Conservation (phyloP, 2,329 filamentous ascomycete species). For the Chaetomium olivaceum region DNA sequence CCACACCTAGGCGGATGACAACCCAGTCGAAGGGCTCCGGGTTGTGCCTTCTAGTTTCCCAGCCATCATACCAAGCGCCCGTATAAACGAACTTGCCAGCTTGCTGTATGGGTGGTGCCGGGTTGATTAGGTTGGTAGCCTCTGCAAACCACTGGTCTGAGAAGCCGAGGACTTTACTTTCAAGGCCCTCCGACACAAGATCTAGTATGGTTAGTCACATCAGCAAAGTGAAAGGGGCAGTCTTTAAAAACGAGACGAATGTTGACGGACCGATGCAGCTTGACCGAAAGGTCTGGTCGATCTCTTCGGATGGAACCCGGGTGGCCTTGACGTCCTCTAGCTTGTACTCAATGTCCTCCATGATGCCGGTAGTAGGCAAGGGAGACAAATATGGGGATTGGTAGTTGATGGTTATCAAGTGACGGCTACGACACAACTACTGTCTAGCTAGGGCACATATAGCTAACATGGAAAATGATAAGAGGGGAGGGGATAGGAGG, state of each 20-base stretch:
- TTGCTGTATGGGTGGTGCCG: slow-evolving; percentile 62
- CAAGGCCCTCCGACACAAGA: slow-evolving; percentile 60
- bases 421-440: neutral
- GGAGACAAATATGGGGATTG: neutral
- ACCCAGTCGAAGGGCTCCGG: slow-evolving; percentile 66
- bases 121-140: slow-evolving; percentile 63
- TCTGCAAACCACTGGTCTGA: slow-evolving; percentile 71
- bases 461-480: neutral
- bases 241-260: neutral
- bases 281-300: slow-evolving; percentile 63
- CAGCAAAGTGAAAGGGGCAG: neutral
- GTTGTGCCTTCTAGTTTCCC: slow-evolving; percentile 70
- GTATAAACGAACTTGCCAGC: slow-evolving; percentile 69
- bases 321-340: slow-evolving; percentile 56
- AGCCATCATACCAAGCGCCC: slow-evolving; percentile 71
- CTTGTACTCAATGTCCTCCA: slow-evolving; percentile 53
- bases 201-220: slow-evolving; percentile 43
- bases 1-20: slow-evolving; percentile 64
- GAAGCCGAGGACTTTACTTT: slow-evolving; percentile 64
- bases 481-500: neutral
- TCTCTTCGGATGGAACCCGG: slow-evolving; percentile 52
- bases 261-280: slow-evolving; percentile 58
- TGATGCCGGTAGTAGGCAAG: slow-evolving; percentile 33
- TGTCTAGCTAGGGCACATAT: neutral
- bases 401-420: neutral